Conservation (phyloP, 176 grass and related monocot species). For the Oropetium thomaeum region DNA sequence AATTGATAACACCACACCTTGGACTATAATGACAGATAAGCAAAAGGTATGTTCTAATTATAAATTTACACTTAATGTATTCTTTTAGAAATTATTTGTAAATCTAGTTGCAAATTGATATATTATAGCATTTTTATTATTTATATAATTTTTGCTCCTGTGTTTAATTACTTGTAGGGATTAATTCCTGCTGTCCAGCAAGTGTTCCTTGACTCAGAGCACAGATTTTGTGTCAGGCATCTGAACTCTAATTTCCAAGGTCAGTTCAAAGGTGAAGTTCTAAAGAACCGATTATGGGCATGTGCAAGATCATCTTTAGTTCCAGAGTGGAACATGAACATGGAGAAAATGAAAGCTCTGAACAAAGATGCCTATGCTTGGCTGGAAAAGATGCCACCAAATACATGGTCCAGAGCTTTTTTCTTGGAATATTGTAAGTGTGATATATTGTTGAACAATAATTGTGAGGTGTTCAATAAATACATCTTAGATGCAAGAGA, state of each 20-base stretch:
- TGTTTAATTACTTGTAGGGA: background rate
- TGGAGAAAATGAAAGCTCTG: too few relatives aligned
- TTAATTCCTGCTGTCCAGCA: background rate
- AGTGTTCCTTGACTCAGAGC: background rate
- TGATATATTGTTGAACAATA: background rate
- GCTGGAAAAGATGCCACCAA: background rate
- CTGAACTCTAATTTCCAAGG: background rate
- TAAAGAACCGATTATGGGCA: too few relatives aligned
- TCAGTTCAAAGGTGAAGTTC: too few relatives aligned
- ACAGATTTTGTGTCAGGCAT: background rate
- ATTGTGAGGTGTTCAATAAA: background rate
- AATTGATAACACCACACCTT: background rate
- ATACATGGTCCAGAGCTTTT: background rate
- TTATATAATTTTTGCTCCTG: background rate
- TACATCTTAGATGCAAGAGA: too few relatives aligned
- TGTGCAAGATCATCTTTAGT: too few relatives aligned
- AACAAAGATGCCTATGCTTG: background rate
- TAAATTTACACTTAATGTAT: too few relatives aligned
- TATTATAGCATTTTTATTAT: background rate
- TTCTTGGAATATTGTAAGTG: background rate
- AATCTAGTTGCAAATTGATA: too few relatives aligned
- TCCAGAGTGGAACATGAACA: too few relatives aligned
- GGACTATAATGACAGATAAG: background rate
- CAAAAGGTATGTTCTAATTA: background rate
- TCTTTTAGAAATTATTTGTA: too few relatives aligned